Base-by-base conservation (phyloP, 345 rosid species). In the Theobroma cacao region DNA sequence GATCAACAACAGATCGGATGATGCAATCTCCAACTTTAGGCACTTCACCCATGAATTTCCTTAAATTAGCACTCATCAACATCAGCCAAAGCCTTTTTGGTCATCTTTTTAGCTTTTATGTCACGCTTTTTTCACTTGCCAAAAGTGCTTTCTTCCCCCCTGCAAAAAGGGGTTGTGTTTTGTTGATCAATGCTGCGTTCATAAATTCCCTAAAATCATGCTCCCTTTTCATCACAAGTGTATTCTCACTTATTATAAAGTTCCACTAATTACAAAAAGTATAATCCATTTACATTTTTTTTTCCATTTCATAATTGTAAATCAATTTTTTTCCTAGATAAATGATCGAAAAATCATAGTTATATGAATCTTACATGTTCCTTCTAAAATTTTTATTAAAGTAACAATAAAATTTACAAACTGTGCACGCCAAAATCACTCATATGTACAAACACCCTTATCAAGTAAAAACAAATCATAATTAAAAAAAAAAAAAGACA, bases 351-450 rank as follows among this genome's bases (percentile, higher is more conserved):
- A 65, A 34, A 7, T 20, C 28, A 14, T 45, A 1, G 10, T 38
- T 0, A 43, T 41, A 30, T 30, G 38, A 30, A 38, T 40, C 26
- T 41, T 22, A 40, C 52, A n/a, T 22, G 15, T 2, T 59, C 2
- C 4, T 14, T 3, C 3, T 1, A 13, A 56, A 36, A 13, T 55
- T 24, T n/a, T 56, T 58, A 73, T 73, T 73, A 56, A 56, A 58
- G 56, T 12, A 22, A 36, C n/a, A 56, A 73, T 2, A n/a, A 13
- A 73, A 52, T 73, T 73, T 73, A 73, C 65, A 71, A 34, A 14
- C 64, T 18, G 26, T 36, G 6, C 33, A 53, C n/a, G 1, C 18
- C 58, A 41, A 59, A 24, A 60, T 60, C 58, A 75, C 28, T 28
- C 71, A 34, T 62, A 43, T 75, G 17, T 62, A 75, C 78, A 75